Base-by-base conservation (phyloP, 306 rosid genomes). In the Pterocarpus santalinus region DNA sequence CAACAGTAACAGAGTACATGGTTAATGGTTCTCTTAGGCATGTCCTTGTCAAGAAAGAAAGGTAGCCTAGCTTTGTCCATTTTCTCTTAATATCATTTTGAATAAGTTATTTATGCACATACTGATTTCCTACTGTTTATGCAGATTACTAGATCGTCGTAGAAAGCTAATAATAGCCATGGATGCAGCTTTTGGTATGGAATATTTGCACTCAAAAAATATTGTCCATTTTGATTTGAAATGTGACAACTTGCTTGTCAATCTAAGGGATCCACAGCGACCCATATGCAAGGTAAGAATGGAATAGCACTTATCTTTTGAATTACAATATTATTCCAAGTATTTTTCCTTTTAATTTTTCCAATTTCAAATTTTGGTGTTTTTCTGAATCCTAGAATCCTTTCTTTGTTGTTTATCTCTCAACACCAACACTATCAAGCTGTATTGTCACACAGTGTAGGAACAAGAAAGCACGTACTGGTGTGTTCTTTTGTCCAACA, bases 141-240 rank as follows among this genome's bases (percentile, higher is more conserved):
- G 80, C 97, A 96, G 99, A 85, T 89, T 90, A 81, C 91, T 93
- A 75, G 98, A 95, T 80, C 90, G 88, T 55, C 92, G 91, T 78
- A 93, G 87, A 86, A 89, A 87, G 96, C 92, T 95, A 65, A 82
- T 89, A 63, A 89, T 95, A 62, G 94, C 97, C 82, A 95, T 91
- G 98, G 98, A 93, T 88, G 92, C 99, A 3, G 97, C 99, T 74
- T 93, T 93, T 35, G 99, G 99, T 62, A 95, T 95, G 99, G 98
- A 95, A 79, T 95, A 95, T 88, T 85, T 95, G 91, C 98, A 95
- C 80, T 83, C 92, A 78, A 95, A 95, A 84, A 93, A 87, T 77
- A 93, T 95, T 71, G 97, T 95, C 69, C 98, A 95, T 86, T 93
- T 95, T 84, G 99, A 95, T 91, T 86, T 95, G 85, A 95, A 95